Evolutionary conservation across 495 filamentous ascomycete species (phyloP).

Genomic region (Hypoxylon trugodes): DNA sequence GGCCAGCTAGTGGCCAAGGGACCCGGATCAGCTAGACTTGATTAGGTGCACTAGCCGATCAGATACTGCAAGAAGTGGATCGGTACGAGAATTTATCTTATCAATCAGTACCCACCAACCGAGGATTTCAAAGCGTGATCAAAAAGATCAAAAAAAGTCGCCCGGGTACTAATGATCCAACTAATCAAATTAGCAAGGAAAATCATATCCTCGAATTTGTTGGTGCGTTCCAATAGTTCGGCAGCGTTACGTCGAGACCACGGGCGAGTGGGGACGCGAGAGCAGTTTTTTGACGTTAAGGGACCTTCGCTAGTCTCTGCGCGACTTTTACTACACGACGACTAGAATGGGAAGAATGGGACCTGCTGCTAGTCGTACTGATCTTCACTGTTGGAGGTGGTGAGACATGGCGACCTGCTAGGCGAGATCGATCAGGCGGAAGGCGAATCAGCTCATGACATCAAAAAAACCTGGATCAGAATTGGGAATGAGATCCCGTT

Average conservation of each 20-base stretch:
- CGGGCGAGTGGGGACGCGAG: slow-evolving; percentile 11
- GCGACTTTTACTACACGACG: slow-evolving; percentile 29
- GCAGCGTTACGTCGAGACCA: slow-evolving; percentile 17
- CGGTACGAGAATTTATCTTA: slow-evolving; percentile 36
- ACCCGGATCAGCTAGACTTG: not conserved
- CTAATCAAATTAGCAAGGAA: slow-evolving; percentile 22
- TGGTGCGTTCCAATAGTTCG: slow-evolving; percentile 16
- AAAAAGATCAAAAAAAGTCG: too few relatives aligned
- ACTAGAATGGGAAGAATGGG: not conserved
- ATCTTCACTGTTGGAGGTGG: not conserved
- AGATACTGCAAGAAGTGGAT: slow-evolving; percentile 15
- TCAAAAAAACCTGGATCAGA: slow-evolving; percentile 15
- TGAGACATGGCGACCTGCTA: not conserved
- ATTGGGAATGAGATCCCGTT: not conserved
- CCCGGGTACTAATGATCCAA: too few relatives aligned
- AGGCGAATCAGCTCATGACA: slow-evolving; percentile 13
- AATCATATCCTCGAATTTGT: slow-evolving; percentile 22
- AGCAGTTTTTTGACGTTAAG: slow-evolving; percentile 17
- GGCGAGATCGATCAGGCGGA: not conserved
- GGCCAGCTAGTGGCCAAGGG: slow-evolving; percentile 8
- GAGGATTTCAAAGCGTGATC: slow-evolving; percentile 26
- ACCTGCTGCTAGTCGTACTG: not conserved
- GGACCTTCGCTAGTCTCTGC: slow-evolving; percentile 1
- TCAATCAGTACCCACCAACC: slow-evolving; percentile 37
- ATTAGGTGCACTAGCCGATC: slow-evolving; percentile 27